These are phyloP conservation scores for Scutellaria baicalensis DNA, from an alignment of 257 asterid species.

Conservation along the genomic window DNA sequence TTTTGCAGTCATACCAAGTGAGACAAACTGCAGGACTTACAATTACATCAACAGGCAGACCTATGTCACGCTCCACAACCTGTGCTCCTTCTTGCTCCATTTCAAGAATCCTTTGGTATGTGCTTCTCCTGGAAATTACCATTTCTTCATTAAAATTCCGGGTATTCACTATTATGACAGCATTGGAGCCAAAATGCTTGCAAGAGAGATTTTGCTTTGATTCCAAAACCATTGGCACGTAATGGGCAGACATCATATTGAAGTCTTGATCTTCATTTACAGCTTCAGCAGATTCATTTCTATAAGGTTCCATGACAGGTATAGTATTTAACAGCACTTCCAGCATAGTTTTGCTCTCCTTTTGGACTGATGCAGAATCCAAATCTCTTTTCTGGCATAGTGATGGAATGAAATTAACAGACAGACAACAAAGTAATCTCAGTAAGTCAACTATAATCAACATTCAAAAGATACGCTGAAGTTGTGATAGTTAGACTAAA, in stretches of 20 bases:
- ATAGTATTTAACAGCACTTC: constrained; percentile 49
- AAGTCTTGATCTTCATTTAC: constrained; percentile 35
- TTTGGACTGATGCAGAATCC: constrained; percentile 28
- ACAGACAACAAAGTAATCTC: constrained; percentile 3
- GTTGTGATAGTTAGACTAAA: background rate
- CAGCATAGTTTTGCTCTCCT: constrained; percentile 31
- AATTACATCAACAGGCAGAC: constrained; percentile 71
- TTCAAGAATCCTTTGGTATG: constrained; percentile 86
- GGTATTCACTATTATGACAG: constrained; percentile 73
- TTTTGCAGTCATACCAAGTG: constrained; percentile 84
- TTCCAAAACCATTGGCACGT: constrained; percentile 33
- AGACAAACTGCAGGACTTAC: constrained; percentile 69
- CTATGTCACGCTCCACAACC: constrained; percentile 80
- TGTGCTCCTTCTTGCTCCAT: constrained; percentile 81
- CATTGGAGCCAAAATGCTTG: constrained; percentile 34
- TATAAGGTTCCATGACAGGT: constrained; percentile 41
- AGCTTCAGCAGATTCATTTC: constrained; percentile 27
- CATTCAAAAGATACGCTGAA: constrained; percentile 12
- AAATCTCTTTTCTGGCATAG: constrained; percentile 39
- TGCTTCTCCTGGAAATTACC: constrained; percentile 86
- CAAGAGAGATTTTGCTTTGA: constrained; percentile 36
- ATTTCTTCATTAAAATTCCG: constrained; percentile 71
- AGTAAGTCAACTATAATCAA: constrained; percentile 7
- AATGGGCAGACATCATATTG: constrained; percentile 33
- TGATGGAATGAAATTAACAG: constrained; percentile 9